phyloP scores from a whole-genome alignment of 768 basidiomycete species.

The Tephrocybe sp. region DNA sequence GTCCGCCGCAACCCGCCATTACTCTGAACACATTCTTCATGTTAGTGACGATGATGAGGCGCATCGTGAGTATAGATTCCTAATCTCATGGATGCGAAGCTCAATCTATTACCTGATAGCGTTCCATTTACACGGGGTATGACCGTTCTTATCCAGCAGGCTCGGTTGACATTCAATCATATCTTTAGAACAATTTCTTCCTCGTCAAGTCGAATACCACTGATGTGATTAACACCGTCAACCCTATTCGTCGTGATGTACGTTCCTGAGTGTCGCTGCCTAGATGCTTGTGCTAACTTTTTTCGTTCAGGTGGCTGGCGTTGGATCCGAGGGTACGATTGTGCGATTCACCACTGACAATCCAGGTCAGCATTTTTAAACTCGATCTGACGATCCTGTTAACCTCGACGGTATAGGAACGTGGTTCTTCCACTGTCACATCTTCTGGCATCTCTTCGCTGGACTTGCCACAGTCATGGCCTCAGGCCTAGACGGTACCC shows the following conservation, averaged over 20 bases:
- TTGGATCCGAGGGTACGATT: constrained; percentile 22
- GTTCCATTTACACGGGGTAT: constrained; percentile 30
- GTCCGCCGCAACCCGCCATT: too few relatives aligned
- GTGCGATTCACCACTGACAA: constrained; percentile 55
- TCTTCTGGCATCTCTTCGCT: constrained; percentile 21
- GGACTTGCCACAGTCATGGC: constrained; percentile 21
- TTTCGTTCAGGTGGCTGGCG: constrained; percentile 13
- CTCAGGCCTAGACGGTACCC: constrained; percentile 4
- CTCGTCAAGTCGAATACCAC: constrained; percentile 34
- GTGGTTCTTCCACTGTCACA: constrained; percentile 28
- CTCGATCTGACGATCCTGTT: background rate
- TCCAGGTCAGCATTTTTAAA: constrained; percentile 34
- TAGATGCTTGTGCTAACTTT: background rate
- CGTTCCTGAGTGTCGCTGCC: background rate
- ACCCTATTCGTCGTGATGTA: constrained; percentile 42
- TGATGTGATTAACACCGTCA: constrained; percentile 32
- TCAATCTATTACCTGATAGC: constrained; percentile 10
- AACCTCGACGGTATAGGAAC: constrained; percentile 12
- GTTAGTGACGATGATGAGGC: constrained; percentile 24
- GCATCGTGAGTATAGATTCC: constrained; percentile 20
- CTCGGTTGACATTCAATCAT: background rate
- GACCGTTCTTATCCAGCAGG: background rate
- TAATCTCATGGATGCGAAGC: background rate
- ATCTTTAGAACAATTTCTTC: constrained; percentile 32
- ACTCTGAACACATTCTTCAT: background rate